A percentile compares a stretch with the other conserved stretches of the same genome.
phyloP scores from a whole-genome alignment of 2,329 filamentous ascomycete genomes.

The Periconia sp. region DNA sequence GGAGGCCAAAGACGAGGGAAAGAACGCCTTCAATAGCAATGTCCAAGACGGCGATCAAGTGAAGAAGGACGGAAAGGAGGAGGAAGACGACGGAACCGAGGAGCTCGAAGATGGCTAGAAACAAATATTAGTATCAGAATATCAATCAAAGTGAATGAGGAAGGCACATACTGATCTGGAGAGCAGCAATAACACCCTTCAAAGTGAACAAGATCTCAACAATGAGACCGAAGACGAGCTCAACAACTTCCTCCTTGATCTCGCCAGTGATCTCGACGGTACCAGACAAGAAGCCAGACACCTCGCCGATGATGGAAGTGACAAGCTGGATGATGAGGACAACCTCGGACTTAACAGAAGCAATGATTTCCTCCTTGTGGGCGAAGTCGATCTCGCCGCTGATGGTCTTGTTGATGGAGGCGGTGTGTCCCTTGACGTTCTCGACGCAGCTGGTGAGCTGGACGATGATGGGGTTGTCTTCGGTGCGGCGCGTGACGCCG shows the following conservation, averaged over 20 bases:
- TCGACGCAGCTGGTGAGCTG: constrained; percentile 1
- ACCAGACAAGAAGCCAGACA: background rate
- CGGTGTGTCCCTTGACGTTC: constrained; percentile 9
- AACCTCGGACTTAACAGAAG: constrained; percentile 2
- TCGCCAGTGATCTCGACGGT: background rate
- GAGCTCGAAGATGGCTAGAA: constrained; percentile 8
- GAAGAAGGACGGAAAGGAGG: constrained; percentile 2
- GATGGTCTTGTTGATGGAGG: constrained; percentile 7
- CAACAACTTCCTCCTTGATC: constrained; percentile 3
- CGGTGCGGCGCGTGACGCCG: constrained; percentile 1
- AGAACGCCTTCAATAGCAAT: constrained; percentile 1
- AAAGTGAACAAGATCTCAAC: constrained; percentile 8
- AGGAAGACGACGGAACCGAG: constrained; percentile 4
- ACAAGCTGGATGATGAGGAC: constrained; percentile 4
- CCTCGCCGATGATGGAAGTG: background rate
- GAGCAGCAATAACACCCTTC: background rate
- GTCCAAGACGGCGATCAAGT: constrained; percentile 5
- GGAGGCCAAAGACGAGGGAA: constrained; percentile 3
- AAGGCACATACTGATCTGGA: constrained; percentile 7
- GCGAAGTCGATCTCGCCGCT: background rate
- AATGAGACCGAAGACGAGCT: constrained; percentile 3
- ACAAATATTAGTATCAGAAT: background rate
- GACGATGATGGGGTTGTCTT: background rate
- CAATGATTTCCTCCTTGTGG: background rate
- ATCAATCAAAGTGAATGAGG: background rate